Percentiles rank a stretch among this genome's conserved stretches.
Evolutionary conservation across 2,329 filamentous ascomycete genomes (phyloP).

Genomic region (Colletotrichum scovillei): DNA sequence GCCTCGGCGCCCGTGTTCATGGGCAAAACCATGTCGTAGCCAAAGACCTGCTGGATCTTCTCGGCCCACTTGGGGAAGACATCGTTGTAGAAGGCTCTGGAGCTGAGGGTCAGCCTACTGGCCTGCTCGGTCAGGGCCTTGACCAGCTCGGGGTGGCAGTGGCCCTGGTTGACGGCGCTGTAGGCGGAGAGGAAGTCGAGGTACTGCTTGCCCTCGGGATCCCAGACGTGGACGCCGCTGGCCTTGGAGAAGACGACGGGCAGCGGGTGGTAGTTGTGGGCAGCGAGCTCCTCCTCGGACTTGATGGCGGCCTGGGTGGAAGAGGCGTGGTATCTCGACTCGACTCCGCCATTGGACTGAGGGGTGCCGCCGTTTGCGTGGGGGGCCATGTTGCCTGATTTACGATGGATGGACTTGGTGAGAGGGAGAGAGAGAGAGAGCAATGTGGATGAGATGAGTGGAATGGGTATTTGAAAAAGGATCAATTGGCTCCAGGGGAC

Average conservation of each 20-base stretch:
- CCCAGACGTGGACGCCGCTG: conserved; percentile 91
- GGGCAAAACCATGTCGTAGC: conserved; percentile 96
- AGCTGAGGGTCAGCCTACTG: conserved; percentile 88
- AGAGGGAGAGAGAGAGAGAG: neutral
- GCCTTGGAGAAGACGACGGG: conserved; percentile 93
- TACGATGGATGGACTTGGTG: neutral
- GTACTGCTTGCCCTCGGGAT: conserved; percentile 95
- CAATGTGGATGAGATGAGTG: neutral
- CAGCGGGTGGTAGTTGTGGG: conserved; percentile 98
- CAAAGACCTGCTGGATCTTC: conserved; percentile 88
- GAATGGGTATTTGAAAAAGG: conserved; percentile 1
- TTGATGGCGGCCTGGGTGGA: conserved; percentile 85
- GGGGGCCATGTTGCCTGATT: conserved; percentile 62
- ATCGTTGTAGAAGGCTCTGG: conserved; percentile 97
- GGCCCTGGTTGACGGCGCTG: conserved; percentile 96
- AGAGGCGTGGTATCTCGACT: conserved; percentile 73
- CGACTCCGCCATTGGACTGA: conserved; percentile 44
- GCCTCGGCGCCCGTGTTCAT: conserved; percentile 99
- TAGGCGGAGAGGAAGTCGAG: conserved; percentile 98
- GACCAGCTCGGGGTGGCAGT: conserved; percentile 96
- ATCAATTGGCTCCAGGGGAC: conserved; percentile 26
- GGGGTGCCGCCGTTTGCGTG: conserved; percentile 60
- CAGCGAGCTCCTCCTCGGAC: conserved; percentile 85
- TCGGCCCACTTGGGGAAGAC: conserved; percentile 96
- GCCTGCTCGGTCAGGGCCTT: conserved; percentile 92